These are phyloP conservation scores for Lactarius sanguifluus DNA, from an alignment of 768 basidiomycete species.

Conservation along the genomic window DNA sequence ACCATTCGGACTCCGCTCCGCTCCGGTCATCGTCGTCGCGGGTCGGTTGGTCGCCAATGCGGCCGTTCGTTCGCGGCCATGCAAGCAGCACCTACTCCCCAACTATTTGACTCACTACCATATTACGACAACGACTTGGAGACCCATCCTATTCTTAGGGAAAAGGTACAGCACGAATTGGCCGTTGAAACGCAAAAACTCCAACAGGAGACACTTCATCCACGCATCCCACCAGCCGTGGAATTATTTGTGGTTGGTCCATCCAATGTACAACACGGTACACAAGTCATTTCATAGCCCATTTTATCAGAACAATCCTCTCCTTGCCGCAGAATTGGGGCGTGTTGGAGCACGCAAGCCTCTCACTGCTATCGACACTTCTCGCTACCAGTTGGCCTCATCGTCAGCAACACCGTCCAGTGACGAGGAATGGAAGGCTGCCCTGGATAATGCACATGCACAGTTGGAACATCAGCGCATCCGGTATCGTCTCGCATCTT, in stretches of 20 bases:
- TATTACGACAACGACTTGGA: slow-evolving; percentile 95
- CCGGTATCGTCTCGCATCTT: slow-evolving; percentile 47
- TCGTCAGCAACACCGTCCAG: slow-evolving; percentile 61
- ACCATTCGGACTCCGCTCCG: slow-evolving; percentile 31
- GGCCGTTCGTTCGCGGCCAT: not conserved
- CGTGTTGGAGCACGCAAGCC: slow-evolving; percentile 70
- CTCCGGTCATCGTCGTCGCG: slow-evolving; percentile 9
- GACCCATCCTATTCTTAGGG: slow-evolving; percentile 63
- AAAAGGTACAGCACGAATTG: slow-evolving; percentile 76
- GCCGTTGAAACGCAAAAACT: slow-evolving; percentile 63
- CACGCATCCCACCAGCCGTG: slow-evolving; percentile 62
- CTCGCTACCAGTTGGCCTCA: slow-evolving; percentile 72
- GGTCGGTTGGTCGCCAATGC: not conserved
- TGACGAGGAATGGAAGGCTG: slow-evolving; percentile 74
- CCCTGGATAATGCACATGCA: slow-evolving; percentile 73
- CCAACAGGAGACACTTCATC: slow-evolving; percentile 57
- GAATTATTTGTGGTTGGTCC: slow-evolving; percentile 69
- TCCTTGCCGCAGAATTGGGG: slow-evolving; percentile 70
- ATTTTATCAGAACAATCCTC: slow-evolving; percentile 56
- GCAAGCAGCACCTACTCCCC: slow-evolving; percentile 31
- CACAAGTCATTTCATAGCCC: slow-evolving; percentile 3
- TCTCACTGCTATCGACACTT: slow-evolving; percentile 64
- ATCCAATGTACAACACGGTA: slow-evolving; percentile 1
- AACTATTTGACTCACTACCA: slow-evolving; percentile 80
- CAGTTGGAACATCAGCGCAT: slow-evolving; percentile 85